phyloP scores from a whole-genome alignment of 768 basidiomycete species.

The Naganishia vaughanmartiniae region DNA sequence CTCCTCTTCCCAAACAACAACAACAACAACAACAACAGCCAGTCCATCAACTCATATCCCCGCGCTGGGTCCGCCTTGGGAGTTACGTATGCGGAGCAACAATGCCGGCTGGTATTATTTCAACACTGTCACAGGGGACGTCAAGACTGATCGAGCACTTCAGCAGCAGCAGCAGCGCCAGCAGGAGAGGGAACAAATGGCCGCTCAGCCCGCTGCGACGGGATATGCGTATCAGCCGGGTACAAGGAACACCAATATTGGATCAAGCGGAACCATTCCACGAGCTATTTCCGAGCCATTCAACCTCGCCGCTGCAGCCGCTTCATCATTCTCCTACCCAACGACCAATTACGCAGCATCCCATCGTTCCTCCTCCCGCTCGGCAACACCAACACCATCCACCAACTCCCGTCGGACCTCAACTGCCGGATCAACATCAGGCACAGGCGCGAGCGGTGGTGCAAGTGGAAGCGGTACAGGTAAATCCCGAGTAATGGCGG shows the following conservation, averaged over 20 bases:
- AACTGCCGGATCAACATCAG: neutral
- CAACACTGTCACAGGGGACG: conserved; percentile 65
- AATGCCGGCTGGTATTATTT: conserved; percentile 58
- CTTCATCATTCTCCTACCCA: conserved; percentile 42
- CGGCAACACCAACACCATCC: conserved; percentile 3
- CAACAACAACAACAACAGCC: conserved; percentile 10
- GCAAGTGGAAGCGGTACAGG: neutral
- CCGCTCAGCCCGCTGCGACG: neutral
- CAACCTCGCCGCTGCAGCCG: neutral
- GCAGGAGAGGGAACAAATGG: neutral
- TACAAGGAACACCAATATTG: neutral
- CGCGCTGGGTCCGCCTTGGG: conserved; percentile 5
- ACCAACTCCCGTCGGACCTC: conserved; percentile 6
- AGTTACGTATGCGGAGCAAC: conserved; percentile 1
- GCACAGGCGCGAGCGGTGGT: too few relatives aligned
- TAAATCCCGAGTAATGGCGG: neutral
- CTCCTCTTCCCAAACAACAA: conserved; percentile 31
- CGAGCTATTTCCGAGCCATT: conserved; percentile 1
- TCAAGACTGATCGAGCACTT: conserved; percentile 39
- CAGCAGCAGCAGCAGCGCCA: neutral
- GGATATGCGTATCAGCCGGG: neutral
- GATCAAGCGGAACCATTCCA: neutral
- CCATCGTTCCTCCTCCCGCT: conserved; percentile 2
- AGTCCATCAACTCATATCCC: neutral
- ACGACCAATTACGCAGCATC: conserved; percentile 65